Base-by-base conservation (phyloP, 768 basidiomycete species). In the Suillus paluster region DNA sequence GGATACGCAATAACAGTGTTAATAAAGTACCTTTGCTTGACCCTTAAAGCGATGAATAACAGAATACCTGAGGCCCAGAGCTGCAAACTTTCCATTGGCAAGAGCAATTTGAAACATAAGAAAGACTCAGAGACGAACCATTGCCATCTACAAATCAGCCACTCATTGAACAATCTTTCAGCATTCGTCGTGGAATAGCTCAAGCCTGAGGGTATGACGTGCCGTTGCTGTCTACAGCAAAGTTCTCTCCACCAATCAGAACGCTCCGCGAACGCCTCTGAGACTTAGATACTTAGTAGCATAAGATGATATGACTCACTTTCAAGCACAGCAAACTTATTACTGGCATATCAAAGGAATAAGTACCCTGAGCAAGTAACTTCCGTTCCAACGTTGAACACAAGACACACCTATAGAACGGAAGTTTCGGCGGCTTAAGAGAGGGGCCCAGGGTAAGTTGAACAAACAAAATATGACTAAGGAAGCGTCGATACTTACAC, bases 381-480 rank as follows among this genome's bases (percentile, higher is more conserved):
- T 23, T 49, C 27, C 17, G 25, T 49, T 50, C 27, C 27, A 30
- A 38, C 38, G n/a, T n/a, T n/a, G n/a, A 12, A 14, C 38, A 19
- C 49, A 30, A 50, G 27, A 11, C 5, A 50, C 11, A 19, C 30
- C 27, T 50, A 30, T 30, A 50, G n/a, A n/a, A 50, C 19, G 49
- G 49, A 30, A 50, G 49, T 30, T 30, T 50, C 19, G 27, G 49
- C 27, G 27, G 4, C 49, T 30, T 50, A 19, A 50, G 27, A 30
- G 10, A 50, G 19, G 2, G 30, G 30, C 92, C 93, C 94, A 41
- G 60, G 38, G 66, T 41, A 69, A 59, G n/a, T 42, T 65, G 50
- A 62, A 59, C 69, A 52, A 65, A 53, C 34, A n/a, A 57, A 9
- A 46, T n/a, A n/a, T 55, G 52, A n/a, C 25, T 46, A 23, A 58